Evolutionary conservation across 2,329 filamentous ascomycete genomes (phyloP).

Genomic region (Cladosporium sp.): DNA sequence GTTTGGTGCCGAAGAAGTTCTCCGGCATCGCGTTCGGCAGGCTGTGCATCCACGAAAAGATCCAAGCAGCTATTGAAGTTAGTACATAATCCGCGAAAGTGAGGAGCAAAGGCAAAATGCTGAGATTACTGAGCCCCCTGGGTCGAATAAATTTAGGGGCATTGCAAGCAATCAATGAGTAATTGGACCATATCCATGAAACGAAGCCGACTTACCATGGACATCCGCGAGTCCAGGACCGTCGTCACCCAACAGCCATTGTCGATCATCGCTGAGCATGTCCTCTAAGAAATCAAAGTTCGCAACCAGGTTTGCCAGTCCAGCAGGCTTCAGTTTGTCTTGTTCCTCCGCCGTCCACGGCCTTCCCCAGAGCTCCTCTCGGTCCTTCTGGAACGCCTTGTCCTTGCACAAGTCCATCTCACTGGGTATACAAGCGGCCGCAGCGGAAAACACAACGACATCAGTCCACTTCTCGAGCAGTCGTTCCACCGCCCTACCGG

Average conservation of each 20-base stretch:
- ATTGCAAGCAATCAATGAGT: background rate
- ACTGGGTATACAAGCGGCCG: conserved; percentile 10
- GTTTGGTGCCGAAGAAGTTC: conserved; percentile 14
- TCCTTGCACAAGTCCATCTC: conserved; percentile 12
- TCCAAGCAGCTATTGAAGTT: conserved; percentile 13
- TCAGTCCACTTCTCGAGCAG: conserved; percentile 15
- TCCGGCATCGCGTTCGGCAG: conserved; percentile 14
- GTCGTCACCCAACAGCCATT: conserved; percentile 16
- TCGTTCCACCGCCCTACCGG: conserved; percentile 9
- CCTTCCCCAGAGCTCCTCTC: conserved; percentile 16
- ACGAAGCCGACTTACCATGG: conserved; percentile 10
- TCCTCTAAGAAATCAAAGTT: conserved; percentile 19
- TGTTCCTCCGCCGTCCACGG: conserved; percentile 9
- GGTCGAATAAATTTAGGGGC: too few species aligned
- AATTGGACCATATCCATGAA: background rate
- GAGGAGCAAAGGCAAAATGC: too few species aligned
- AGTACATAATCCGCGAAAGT: background rate
- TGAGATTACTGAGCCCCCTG: too few species aligned
- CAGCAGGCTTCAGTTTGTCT: conserved; percentile 12
- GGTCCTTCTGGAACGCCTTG: conserved; percentile 12
- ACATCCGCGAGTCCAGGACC: conserved; percentile 17
- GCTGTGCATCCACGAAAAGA: conserved; percentile 19
- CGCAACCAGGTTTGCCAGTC: conserved; percentile 14
- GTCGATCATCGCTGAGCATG: conserved; percentile 19
- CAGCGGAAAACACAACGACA: conserved; percentile 10